Percentiles rank a stretch among this genome's conserved stretches.
These are phyloP conservation scores for Aspergillus sp. DNA, from an alignment of 2,329 filamentous ascomycete genomes.

Conservation along the genomic window DNA sequence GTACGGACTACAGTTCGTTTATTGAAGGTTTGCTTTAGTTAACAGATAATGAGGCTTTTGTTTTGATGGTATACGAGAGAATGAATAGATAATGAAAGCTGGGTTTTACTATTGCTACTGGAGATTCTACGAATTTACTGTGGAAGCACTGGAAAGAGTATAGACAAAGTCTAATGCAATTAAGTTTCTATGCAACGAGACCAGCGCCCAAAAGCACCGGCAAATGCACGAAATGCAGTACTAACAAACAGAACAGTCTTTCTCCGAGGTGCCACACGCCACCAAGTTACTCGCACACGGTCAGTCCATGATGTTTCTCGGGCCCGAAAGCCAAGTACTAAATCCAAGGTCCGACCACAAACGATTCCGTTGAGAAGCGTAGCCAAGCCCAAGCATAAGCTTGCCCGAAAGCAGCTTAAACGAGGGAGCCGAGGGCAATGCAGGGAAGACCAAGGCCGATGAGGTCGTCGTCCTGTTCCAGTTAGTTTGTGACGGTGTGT, in stretches of 20 bases:
- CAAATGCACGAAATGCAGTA: conserved; percentile 9
- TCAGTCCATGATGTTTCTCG: conserved; percentile 26
- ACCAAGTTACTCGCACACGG: conserved; percentile 33
- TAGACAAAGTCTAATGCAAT: conserved; percentile 20
- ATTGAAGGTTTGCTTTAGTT: fast-evolving
- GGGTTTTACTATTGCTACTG: too few species aligned
- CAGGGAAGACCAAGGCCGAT: conserved; percentile 41
- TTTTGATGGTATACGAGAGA: too few species aligned
- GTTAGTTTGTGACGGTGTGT: not conserved
- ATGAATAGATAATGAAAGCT: too few species aligned
- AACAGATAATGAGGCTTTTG: too few species aligned
- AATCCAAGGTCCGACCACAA: conserved; percentile 21
- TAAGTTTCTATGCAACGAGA: conserved; percentile 20
- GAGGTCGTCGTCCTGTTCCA: conserved; percentile 32
- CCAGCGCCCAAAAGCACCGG: conserved; percentile 15
- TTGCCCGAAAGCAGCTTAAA: conserved; percentile 32
- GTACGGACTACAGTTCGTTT: too few species aligned
- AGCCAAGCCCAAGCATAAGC: not conserved
- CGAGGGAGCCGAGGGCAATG: conserved; percentile 40
- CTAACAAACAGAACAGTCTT: conserved; percentile 28
- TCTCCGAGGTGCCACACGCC: conserved; percentile 34
- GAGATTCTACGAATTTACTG: too few species aligned
- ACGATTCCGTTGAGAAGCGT: not conserved
- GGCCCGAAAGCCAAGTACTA: conserved; percentile 14
- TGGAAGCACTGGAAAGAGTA: not conserved